Base-by-base conservation (phyloP, 2,329 filamentous ascomycete species). In the Aspergillus aculeatus region DNA sequence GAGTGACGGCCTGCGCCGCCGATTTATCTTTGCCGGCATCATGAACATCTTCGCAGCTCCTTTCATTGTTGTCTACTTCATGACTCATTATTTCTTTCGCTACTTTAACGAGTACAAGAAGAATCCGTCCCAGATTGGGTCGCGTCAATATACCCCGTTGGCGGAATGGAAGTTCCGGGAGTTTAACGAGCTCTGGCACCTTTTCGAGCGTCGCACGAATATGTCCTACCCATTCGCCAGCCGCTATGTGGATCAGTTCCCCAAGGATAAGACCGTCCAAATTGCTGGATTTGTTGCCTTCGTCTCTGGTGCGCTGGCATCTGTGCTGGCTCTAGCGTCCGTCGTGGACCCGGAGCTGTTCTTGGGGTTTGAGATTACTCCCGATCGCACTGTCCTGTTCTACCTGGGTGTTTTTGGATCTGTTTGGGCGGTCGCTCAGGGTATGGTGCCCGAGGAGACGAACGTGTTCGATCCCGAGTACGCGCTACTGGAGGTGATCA, bases 141-240 rank as follows among this genome's bases (percentile, higher is more conserved):
- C 92, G 16, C 87, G 95, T 47, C 89, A 92, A 65, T 99, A 97
- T 72, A 98, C 94, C 0, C 91, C 92, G 1, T 84, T 96, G 54
- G 95, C 95, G 0, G 90, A 96, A 73, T 99, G 95, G 95, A 98
- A 97, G 70, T 97, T 99, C 64, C 89, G 95, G 51, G 94, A 98
- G 73, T 99, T 98, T 82, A 99, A 99, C 70, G 95, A 99, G 75
- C 83, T 99, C 1, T 89, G 89, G 58, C 95, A 99, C 75, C 83
- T 98, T 2, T 99, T 98, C 69, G 86, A 92, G 61, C 90, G 94
- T 64, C 87, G 95, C 21, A 82, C 94, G 47, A 93, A 96, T 65
- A 96, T 98, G 89, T 96, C 95, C 0, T 92, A 95, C 70, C 93
- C 94, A 0, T 97, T 92, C 72, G 94, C 95, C 2, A 92, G 89